phyloP scores from a whole-genome alignment of 2,329 filamentous ascomycete species.

The Colletotrichum sp. region DNA sequence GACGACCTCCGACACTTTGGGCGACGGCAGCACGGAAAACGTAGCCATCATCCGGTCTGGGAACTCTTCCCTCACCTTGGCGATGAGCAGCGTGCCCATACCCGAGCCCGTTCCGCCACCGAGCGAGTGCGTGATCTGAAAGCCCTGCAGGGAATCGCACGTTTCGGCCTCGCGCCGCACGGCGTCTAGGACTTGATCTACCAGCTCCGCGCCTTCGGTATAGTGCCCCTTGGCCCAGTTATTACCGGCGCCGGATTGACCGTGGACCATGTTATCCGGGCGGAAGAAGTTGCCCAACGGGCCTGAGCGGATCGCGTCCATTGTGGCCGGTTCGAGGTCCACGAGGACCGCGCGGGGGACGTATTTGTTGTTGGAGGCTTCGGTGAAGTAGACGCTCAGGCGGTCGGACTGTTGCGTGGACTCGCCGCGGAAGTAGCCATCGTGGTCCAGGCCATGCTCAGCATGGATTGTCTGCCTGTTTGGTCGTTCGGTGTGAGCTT shows the following conservation, averaged over 20 bases:
- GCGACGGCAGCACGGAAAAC: constrained; percentile 97
- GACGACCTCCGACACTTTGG: constrained; percentile 99
- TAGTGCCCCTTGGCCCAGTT: constrained; percentile 99
- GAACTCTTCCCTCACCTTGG: constrained; percentile 99
- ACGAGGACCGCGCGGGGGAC: constrained; percentile 98
- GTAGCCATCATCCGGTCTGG: constrained; percentile 99
- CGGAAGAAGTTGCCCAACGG: constrained; percentile 99
- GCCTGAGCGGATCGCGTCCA: constrained; percentile 98
- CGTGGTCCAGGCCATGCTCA: constrained; percentile 96
- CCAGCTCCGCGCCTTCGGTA: constrained; percentile 98
- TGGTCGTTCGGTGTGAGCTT: constrained; percentile 39
- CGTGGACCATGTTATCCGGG: constrained; percentile 99
- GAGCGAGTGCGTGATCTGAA: constrained; percentile 99
- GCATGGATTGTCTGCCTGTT: constrained; percentile 79
- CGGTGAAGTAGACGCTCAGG: constrained; percentile 99
- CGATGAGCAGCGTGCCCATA: constrained; percentile 99
- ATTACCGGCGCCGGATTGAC: constrained; percentile 99
- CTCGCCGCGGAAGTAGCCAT: constrained; percentile 95
- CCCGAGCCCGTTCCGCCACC: constrained; percentile 99
- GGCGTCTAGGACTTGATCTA: constrained; percentile 96
- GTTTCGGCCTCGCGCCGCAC: constrained; percentile 98
- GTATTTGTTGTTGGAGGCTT: constrained; percentile 90
- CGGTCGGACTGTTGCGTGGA: constrained; percentile 99
- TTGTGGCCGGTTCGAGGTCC: constrained; percentile 98
- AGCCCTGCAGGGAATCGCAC: constrained; percentile 99